Conservation (phyloP, 2,329 filamentous ascomycete genomes). For the Coleophoma eucalyptorum region DNA sequence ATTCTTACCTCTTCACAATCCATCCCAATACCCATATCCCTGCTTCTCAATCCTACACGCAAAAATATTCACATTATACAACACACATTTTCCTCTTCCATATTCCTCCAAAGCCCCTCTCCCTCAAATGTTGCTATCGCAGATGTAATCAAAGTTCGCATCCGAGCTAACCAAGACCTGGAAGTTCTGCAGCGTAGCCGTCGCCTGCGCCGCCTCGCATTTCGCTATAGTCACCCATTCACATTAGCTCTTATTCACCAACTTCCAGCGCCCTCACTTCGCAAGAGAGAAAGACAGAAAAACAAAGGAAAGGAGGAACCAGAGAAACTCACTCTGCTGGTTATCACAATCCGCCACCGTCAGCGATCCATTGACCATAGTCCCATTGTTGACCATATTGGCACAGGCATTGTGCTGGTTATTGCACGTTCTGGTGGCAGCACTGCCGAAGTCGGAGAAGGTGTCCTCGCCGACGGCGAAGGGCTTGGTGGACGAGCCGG, state of each 20-base stretch:
- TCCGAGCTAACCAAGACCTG: slow-evolving; percentile 9
- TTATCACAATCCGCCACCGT: slow-evolving; percentile 9
- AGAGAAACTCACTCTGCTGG: slow-evolving; percentile 10
- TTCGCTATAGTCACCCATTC: background rate
- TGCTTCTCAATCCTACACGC: background rate
- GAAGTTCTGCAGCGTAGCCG: slow-evolving; percentile 3
- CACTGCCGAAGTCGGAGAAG: slow-evolving; percentile 10
- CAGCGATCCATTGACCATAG: background rate
- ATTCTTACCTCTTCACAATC: no score
- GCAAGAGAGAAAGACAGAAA: background rate
- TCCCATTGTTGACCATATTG: slow-evolving; percentile 6
- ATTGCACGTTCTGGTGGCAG: slow-evolving; percentile 10
- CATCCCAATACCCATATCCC: background rate
- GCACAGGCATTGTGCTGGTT: slow-evolving; percentile 16
- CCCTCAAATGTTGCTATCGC: slow-evolving; percentile 6
- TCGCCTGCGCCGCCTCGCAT: background rate
- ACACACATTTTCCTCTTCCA: background rate
- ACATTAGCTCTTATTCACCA: background rate
- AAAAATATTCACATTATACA: background rate
- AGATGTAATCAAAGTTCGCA: slow-evolving; percentile 16
- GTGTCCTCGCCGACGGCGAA: slow-evolving; percentile 12
- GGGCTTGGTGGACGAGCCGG: slow-evolving; percentile 5
- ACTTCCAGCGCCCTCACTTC: background rate
- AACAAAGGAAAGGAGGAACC: background rate
- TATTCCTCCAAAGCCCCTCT: background rate